Percentiles rank a stretch among this genome's conserved stretches.
Conservation (phyloP, 305 asterid species). For the Fraxinus paxiana region DNA sequence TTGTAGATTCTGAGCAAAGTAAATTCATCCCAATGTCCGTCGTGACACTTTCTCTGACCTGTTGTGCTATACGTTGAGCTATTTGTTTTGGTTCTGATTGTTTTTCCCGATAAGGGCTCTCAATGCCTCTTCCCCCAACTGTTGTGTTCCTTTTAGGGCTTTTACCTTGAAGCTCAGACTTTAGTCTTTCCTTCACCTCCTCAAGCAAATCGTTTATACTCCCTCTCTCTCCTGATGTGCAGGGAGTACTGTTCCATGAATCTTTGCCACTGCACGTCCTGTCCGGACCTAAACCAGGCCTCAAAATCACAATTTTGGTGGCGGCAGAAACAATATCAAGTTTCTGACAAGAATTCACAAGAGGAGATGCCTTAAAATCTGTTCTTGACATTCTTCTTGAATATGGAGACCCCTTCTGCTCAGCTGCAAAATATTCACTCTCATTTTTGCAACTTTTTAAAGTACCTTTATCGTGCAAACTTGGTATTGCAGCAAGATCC, state of each 20-base stretch:
- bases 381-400: slow-evolving; percentile 32
- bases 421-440: slow-evolving; percentile 28
- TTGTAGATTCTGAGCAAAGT: slow-evolving; percentile 76
- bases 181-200: slow-evolving; percentile 89
- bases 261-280: slow-evolving; percentile 42
- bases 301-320: slow-evolving; percentile 71
- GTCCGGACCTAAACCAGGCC: slow-evolving; percentile 64
- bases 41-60: slow-evolving; percentile 67
- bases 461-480: slow-evolving; percentile 32
- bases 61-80: slow-evolving; percentile 71
- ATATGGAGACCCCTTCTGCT: slow-evolving; percentile 29
- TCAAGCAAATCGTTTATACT: slow-evolving; percentile 77
- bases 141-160: slow-evolving; percentile 48
- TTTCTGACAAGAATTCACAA: slow-evolving; percentile 24
- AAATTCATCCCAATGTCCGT: slow-evolving; percentile 56
- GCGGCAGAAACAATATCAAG: slow-evolving; percentile 41
- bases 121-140: slow-evolving; percentile 82
- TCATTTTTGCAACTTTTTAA: slow-evolving; percentile 26
- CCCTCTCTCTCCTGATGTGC: slow-evolving; percentile 60
- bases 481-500: slow-evolving; percentile 22
- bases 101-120: slow-evolving; percentile 75
- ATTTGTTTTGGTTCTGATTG: slow-evolving; percentile 70
- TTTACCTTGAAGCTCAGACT: slow-evolving; percentile 69
- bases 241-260: slow-evolving; percentile 73
- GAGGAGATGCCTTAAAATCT: slow-evolving; percentile 31